A percentile compares a stretch with the other conserved stretches of the same genome.
These are phyloP conservation scores for Sisymbrium irio DNA, from an alignment of 345 rosid genomes.

Conservation along the genomic window DNA sequence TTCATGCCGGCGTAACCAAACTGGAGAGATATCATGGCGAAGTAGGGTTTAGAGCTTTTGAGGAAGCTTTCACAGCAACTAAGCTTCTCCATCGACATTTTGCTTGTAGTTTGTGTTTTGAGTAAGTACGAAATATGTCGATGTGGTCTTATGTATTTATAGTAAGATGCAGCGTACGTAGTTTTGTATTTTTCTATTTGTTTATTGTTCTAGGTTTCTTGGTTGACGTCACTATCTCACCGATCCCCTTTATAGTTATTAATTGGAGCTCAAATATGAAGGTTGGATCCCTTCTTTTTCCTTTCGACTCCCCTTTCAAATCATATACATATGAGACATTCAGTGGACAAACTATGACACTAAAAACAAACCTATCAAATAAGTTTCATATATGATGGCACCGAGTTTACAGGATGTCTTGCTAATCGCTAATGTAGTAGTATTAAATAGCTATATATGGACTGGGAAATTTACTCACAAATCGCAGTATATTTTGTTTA, in stretches of 20 bases:
- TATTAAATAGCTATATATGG: neutral
- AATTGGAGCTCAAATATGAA: conserved; percentile 12
- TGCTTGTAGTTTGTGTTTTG: conserved; percentile 7
- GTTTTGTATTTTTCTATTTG: neutral
- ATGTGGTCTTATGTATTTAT: conserved; percentile 24
- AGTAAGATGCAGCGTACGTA: conserved; percentile 1
- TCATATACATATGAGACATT: neutral
- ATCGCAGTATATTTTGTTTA: neutral
- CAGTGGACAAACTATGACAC: neutral
- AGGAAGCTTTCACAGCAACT: conserved; percentile 24
- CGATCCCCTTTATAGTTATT: neutral
- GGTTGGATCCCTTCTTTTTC: neutral
- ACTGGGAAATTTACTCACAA: neutral
- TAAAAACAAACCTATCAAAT: neutral
- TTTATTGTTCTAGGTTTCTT: conserved; percentile 11
- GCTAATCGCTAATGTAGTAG: neutral
- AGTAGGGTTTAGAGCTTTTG: conserved; percentile 44
- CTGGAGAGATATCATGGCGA: conserved; percentile 55
- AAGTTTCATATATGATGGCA: neutral
- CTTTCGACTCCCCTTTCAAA: neutral
- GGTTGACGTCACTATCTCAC: conserved; percentile 14
- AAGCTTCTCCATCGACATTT: conserved; percentile 19
- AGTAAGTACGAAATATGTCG: neutral
- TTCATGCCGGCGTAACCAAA: conserved; percentile 58
- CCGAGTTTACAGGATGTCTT: neutral